These are phyloP conservation scores for Pleurotus giganteus DNA, from an alignment of 768 basidiomycete species.

Conservation along the genomic window DNA sequence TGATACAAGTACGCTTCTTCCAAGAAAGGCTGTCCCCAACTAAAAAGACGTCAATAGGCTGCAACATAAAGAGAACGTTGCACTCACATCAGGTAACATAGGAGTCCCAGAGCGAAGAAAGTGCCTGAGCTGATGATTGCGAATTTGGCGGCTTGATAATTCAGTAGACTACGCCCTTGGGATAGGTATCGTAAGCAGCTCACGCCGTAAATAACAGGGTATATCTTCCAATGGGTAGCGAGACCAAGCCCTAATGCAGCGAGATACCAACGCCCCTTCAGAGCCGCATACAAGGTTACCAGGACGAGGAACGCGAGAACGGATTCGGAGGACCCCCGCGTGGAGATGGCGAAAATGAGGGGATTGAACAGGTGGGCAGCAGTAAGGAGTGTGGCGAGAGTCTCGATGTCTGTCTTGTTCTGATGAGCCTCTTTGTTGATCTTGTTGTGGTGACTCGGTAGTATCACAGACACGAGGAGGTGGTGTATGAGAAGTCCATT, in stretches of 20 bases:
- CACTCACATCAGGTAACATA: constrained; percentile 76
- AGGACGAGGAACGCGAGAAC: constrained; percentile 81
- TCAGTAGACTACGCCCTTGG: constrained; percentile 28
- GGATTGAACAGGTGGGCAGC: constrained; percentile 88
- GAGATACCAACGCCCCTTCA: constrained; percentile 55
- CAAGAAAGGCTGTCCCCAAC: constrained; percentile 94
- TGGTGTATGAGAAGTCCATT: constrained; percentile 72
- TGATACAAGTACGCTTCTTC: constrained; percentile 94
- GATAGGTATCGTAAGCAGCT: constrained; percentile 62
- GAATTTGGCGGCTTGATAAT: constrained; percentile 59
- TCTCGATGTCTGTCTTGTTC: constrained; percentile 5
- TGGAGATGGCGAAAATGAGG: constrained; percentile 93
- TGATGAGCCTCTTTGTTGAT: constrained; percentile 12
- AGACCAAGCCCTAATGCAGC: constrained; percentile 77
- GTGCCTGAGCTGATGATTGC: constrained; percentile 64
- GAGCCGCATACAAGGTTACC: constrained; percentile 57
- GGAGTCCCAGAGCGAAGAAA: constrained; percentile 57
- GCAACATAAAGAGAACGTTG: constrained; percentile 12
- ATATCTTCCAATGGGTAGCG: constrained; percentile 96
- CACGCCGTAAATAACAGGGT: constrained; percentile 90
- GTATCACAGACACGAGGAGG: constrained; percentile 51
- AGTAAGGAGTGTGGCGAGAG: constrained; percentile 55
- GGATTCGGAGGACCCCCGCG: constrained; percentile 93
- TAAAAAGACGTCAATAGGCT: constrained; percentile 27
- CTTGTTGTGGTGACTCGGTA: constrained; percentile 25